Conservation (phyloP, 148 eudicot genomes). For the Nepenthes mirabilis region DNA sequence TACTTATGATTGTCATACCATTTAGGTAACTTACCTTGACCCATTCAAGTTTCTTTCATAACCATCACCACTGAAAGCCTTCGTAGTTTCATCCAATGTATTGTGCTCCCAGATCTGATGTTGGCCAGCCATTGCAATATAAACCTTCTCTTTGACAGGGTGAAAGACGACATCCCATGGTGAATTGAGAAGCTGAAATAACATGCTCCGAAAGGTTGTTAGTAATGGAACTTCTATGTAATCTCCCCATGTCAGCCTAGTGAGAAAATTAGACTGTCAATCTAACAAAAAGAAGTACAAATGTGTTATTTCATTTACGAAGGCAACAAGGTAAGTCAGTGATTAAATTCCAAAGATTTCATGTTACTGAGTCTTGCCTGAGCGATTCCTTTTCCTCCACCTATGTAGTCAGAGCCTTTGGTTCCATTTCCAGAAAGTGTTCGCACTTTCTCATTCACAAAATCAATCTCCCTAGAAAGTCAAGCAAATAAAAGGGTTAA, state of each 20-base stretch:
- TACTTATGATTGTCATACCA: not conserved
- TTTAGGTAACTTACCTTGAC: constrained; percentile 34
- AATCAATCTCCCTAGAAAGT: constrained; percentile 71
- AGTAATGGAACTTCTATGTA: not conserved
- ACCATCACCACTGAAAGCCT: constrained; percentile 89
- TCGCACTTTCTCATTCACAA: constrained; percentile 71
- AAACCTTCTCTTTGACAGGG: constrained; percentile 53
- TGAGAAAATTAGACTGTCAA: too few species aligned
- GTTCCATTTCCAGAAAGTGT: constrained; percentile 96
- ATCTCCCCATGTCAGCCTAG: not conserved
- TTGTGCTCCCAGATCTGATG: constrained; percentile 93
- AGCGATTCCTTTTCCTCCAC: constrained; percentile 65
- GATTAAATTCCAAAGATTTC: not conserved
- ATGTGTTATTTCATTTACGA: not conserved
- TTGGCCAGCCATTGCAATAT: constrained; percentile 98
- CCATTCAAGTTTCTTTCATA: constrained; percentile 94
- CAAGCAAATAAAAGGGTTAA: constrained; percentile 1
- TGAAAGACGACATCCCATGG: constrained; percentile 97
- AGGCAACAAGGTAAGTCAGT: not conserved
- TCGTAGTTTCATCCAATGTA: constrained; percentile 46
- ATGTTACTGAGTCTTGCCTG: constrained; percentile 51
- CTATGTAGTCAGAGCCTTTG: constrained; percentile 88
- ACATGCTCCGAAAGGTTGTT: not conserved
- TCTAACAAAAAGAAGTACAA: too few species aligned
- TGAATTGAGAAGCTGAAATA: constrained; percentile 86